Conservation (phyloP, 2,329 filamentous ascomycete species). For the Plectosphaerella sp. region DNA sequence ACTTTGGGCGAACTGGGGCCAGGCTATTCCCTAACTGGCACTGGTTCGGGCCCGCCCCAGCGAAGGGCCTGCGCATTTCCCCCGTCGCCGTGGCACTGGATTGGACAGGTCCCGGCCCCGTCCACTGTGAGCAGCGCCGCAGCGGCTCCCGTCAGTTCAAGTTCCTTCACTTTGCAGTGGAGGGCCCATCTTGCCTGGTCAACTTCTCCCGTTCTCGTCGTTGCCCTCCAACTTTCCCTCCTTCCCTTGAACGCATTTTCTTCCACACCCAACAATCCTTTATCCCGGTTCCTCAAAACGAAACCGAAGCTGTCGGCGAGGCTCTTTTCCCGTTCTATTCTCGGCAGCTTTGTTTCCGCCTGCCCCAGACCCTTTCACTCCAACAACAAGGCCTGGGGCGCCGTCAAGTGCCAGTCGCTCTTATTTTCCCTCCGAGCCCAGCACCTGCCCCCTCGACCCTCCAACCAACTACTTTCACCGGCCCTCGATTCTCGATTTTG, state of each 20-base stretch:
- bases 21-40: too few species aligned
- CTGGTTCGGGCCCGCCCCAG: neutral
- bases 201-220: too few species aligned
- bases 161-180: too few species aligned
- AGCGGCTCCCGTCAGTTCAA: too few species aligned
- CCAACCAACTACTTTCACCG: neutral
- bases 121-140: too few species aligned
- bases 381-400: neutral
- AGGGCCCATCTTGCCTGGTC: too few species aligned
- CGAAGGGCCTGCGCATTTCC: neutral
- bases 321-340: neutral
- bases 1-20: too few species aligned
- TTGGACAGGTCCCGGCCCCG: too few species aligned
- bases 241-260: conserved; percentile 5
- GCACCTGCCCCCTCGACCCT: conserved; percentile 1
- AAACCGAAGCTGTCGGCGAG: neutral
- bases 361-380: neutral
- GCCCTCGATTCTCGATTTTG: conserved; percentile 4
- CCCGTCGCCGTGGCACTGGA: too few species aligned
- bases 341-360: neutral
- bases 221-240: conserved; percentile 14
- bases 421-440: neutral
- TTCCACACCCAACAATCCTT: neutral
- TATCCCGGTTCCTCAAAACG: neutral
- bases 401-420: neutral